These are phyloP conservation scores for Penicillium freii DNA, from an alignment of 2,329 filamentous ascomycete species.

Conservation along the genomic window DNA sequence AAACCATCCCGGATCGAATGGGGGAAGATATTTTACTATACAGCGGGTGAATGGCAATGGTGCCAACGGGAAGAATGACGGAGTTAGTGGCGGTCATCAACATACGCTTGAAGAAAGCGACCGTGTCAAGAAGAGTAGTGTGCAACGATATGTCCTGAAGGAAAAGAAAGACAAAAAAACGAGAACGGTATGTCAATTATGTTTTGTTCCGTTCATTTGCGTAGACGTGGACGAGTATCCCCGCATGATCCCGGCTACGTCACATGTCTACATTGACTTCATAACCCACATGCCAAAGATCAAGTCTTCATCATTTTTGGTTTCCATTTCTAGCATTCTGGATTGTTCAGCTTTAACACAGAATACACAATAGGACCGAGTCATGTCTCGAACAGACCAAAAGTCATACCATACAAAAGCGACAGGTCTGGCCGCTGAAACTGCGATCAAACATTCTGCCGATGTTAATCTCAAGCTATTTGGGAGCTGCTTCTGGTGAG, in stretches of 20 bases:
- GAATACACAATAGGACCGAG: constrained; percentile 24
- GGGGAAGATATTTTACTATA: constrained; percentile 67
- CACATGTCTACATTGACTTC: constrained; percentile 13
- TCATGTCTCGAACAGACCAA: constrained; percentile 54
- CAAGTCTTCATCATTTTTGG: background rate
- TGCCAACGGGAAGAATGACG: constrained; percentile 68
- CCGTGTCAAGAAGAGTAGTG: constrained; percentile 76
- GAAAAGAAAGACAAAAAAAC: constrained; percentile 66
- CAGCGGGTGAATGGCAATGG: constrained; percentile 76
- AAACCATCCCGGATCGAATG: constrained; percentile 49
- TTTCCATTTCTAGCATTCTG: constrained; percentile 4
- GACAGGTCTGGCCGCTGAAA: constrained; percentile 67
- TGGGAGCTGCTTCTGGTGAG: constrained; percentile 77
- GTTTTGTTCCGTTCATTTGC: constrained; percentile 12
- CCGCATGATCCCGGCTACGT: constrained; percentile 22
- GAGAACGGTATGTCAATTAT: constrained; percentile 47
- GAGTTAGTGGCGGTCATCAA: constrained; percentile 69
- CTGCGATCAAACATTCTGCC: constrained; percentile 67
- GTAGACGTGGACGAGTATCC: background rate
- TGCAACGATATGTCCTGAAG: constrained; percentile 64
- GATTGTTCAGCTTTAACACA: constrained; percentile 14
- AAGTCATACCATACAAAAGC: constrained; percentile 71
- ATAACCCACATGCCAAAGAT: background rate
- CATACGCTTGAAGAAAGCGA: constrained; percentile 72
- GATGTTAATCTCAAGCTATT: constrained; percentile 73